Evolutionary conservation across 257 asterid genomes (phyloP), one percentile per base, ranked within the genome.

Genomic region (Fraxinus anomala): DNA sequence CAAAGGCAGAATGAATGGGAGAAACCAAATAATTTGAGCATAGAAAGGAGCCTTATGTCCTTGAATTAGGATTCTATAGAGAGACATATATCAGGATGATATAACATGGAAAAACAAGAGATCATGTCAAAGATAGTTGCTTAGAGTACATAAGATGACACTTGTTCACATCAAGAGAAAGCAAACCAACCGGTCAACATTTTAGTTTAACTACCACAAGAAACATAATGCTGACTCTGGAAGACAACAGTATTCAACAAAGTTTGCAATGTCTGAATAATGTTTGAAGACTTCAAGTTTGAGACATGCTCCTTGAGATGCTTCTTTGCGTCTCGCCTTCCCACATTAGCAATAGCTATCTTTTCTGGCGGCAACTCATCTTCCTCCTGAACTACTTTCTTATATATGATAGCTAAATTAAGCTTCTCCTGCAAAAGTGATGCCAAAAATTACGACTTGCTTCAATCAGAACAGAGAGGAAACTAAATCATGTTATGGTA

Each of bases 261-360:
- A 19, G 97, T 93, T 26, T 97, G 97, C 81, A 96, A 47, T 0
- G 99, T 92, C 78, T 96, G 99, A 65, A 91, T 81, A 26, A 96
- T 93, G 89, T 96, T 96, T 42, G 99, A 91, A 36, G 99, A 96
- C 99, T 93, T 93, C 89, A 96, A 85, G 86, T 93, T 90, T 0
- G 97, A 91, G 73, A 96, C 94, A 3, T 93, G 97, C 79, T 96
- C 99, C 89, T 92, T 97, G 1, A 92, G 94, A 86, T 92, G 98
- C 89, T 96, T 96, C 93, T 96, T 93, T 0, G 98, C 99, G 68
- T 93, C 99, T 84, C 92, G 99, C 82, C 95, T 93, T 75, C 98
- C 99, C 80, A 93, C 98, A 19, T 93, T 93, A 24, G 96, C 99
- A 42, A 93, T 92, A 13, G 94, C 98, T 23, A 96, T 87, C 85